Conservation (phyloP, 345 rosid species). For the Eucalyptus albens region DNA sequence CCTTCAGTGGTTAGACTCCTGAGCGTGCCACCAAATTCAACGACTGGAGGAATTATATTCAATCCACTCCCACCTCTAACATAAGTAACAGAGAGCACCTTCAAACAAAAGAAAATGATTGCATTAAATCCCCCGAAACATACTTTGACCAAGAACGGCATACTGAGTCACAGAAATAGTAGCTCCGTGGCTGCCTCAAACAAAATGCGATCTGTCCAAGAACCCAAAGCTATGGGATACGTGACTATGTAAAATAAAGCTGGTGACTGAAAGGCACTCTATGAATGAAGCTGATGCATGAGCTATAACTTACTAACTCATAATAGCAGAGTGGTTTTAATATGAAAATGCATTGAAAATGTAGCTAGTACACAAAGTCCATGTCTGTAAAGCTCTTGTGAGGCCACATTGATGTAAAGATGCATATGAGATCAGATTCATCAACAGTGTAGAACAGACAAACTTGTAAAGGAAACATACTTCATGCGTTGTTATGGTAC, state of each 20-base stretch:
- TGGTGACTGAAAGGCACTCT: background rate
- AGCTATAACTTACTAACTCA: background rate
- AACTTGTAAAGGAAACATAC: background rate
- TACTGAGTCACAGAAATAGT: background rate
- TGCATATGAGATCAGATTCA: background rate
- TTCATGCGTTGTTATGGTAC: background rate
- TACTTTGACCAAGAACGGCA: background rate
- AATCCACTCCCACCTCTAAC: conserved; percentile 46
- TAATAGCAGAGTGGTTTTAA: background rate
- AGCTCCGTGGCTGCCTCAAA: background rate
- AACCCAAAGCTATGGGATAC: background rate
- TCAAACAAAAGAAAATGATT: conserved; percentile 1
- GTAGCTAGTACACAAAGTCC: background rate
- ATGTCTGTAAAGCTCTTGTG: background rate
- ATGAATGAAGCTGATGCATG: background rate
- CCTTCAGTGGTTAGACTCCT: conserved; percentile 84
- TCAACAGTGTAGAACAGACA: background rate
- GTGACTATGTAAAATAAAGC: background rate
- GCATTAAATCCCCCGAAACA: background rate
- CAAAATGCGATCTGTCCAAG: background rate
- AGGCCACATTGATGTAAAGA: background rate
- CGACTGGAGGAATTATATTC: conserved; percentile 40
- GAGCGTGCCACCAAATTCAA: conserved; percentile 80
- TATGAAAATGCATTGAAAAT: background rate
- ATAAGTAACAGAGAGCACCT: conserved; percentile 72